phyloP scores from a whole-genome alignment of 345 rosid genomes.

The Zanthoxylum bungeanum region DNA sequence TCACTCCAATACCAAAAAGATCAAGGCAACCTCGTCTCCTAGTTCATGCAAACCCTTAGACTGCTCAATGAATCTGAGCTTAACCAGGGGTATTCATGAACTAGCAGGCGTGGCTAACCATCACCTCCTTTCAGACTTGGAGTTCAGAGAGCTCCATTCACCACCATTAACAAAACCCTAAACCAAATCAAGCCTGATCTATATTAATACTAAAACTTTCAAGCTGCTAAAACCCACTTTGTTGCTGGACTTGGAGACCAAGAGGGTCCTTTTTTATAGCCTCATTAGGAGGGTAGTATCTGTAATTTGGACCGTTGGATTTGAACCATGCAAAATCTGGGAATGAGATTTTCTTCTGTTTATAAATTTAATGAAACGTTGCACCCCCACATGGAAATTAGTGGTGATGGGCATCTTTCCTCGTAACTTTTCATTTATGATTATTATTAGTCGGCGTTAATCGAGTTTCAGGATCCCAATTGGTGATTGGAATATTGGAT shows the following conservation, averaged over 20 bases:
- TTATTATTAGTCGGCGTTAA: no score
- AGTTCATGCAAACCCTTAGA: constrained; percentile 38
- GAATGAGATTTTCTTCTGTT: constrained; percentile 14
- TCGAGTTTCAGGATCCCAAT: background rate
- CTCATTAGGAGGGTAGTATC: background rate
- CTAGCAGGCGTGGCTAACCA: constrained; percentile 51
- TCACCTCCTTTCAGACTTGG: constrained; percentile 49
- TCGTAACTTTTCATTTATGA: no score
- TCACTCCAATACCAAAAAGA: constrained; percentile 36
- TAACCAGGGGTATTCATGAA: constrained; percentile 56
- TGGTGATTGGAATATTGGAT: background rate
- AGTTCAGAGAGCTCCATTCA: constrained; percentile 50
- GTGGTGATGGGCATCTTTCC: no score
- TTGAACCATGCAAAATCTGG: background rate
- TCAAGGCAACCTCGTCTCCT: constrained; percentile 31
- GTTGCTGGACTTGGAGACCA: background rate
- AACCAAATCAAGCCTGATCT: no score
- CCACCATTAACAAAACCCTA: background rate
- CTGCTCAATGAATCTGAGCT: constrained; percentile 14
- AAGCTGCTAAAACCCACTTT: no score
- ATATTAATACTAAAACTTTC: no score
- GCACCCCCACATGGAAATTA: constrained; percentile 2
- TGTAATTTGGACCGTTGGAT: constrained; percentile 14
- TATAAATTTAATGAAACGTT: constrained; percentile 9
- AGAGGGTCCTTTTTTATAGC: constrained; percentile 31